Percentiles rank a stretch among this genome's conserved stretches.
These are phyloP conservation scores for Lactuca saligna DNA, from an alignment of 129 eudicot genomes.

Conservation along the genomic window DNA sequence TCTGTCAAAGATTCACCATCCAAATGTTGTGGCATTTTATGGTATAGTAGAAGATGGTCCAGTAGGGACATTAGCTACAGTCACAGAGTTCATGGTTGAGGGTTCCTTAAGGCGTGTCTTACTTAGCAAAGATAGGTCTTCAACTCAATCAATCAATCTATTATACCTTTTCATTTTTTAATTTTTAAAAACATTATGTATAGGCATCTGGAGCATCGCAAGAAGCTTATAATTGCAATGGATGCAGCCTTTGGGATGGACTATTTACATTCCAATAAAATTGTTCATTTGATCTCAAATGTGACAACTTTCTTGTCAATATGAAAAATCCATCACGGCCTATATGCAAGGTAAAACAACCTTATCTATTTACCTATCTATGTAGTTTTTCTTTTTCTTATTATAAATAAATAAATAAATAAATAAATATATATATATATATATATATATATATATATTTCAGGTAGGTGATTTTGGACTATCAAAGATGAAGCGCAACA, in stretches of 20 bases:
- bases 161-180: no score
- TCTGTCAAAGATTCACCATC: slow-evolving; percentile 48
- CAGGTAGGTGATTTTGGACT: slow-evolving; percentile 62
- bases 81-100: slow-evolving; percentile 71
- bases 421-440: no score
- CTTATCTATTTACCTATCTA: no score
- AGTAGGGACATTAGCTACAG: slow-evolving; percentile 66
- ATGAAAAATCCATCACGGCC: slow-evolving; percentile 63
- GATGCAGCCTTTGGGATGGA: slow-evolving; percentile 77
- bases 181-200: no score
- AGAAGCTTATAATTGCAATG: slow-evolving; percentile 35
- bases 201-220: no score
- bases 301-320: slow-evolving; percentile 62
- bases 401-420: no score
- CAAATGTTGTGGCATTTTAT: slow-evolving; percentile 72
- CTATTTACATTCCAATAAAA: slow-evolving; percentile 55
- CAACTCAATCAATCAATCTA: no score
- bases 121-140: background rate
- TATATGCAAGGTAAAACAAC: slow-evolving; percentile 49
- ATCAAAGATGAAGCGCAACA: slow-evolving; percentile 53
- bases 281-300: slow-evolving; percentile 62
- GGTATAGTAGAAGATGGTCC: slow-evolving; percentile 79
- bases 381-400: no score
- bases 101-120: slow-evolving; percentile 68
- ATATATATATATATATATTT: background rate